Evolutionary conservation across 2,329 filamentous ascomycete species (phyloP), one percentile per base, ranked within the genome.

Genomic region (Pyricularia sp.): DNA sequence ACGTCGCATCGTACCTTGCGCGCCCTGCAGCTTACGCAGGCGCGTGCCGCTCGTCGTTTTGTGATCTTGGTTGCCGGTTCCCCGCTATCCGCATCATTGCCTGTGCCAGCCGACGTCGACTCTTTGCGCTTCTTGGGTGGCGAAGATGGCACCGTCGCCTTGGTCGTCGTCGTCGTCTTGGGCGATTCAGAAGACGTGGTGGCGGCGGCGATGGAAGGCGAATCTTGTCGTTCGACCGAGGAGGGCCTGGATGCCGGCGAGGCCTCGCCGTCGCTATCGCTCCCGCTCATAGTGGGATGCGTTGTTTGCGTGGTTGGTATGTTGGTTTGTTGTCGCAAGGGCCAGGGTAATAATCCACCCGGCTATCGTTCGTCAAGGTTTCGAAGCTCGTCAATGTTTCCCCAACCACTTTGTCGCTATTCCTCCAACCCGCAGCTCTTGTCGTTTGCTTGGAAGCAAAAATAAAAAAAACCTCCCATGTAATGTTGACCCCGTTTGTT

Each of bases 1-100:
- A 97, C 93, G 81, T 97, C 94, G 82, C 94, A 97, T 69, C 94
- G 88, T 61, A 97, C 94, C 78, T 97, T 97, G 76, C 94, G 89
- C 69, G 91, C 89, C 74, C 94, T 87, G 80, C 94, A 97, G 74
- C 91, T 93, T 71, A 93, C 92, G 78, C 94, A 97, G 23, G 94
- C 94, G 74, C 94, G 92, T 11, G 93, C 93, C n/a, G 94, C 93
- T 76, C 94, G 87, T 75, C 93, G 86, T 81, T 97, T 97, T 68
- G 81, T 86, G 71, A 83, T 75, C 76, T 88, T 88, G 70, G 79
- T 76, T 11, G 76, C 71, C 50, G 70, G 68, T 36, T 55, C 9
- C 26, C 76, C 78, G 71, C 75, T 79, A 69, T 76, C 73, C 9
- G 58, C 58, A 61, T 26, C 58, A n/a, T 61, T 61, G 31, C 78